phyloP scores from a whole-genome alignment of 257 asterid species.

The Penstemon newberryi region DNA sequence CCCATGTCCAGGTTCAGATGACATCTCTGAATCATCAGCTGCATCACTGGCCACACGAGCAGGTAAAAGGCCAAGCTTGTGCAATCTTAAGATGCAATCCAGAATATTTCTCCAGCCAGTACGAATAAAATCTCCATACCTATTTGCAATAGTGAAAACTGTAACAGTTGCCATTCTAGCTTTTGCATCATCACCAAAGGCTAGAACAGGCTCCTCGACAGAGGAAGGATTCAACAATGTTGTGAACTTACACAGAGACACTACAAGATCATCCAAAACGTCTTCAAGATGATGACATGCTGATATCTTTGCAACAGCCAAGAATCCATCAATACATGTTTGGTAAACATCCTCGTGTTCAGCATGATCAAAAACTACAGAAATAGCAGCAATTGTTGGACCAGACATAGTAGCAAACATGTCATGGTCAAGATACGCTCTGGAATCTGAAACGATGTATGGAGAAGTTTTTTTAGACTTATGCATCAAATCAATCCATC shows the following conservation, averaged over 20 bases:
- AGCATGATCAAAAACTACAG: conserved; percentile 93
- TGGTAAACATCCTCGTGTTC: conserved; percentile 93
- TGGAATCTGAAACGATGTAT: conserved; percentile 73
- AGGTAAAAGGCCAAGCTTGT: conserved; percentile 95
- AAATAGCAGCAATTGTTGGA: conserved; percentile 96
- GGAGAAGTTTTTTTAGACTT: conserved; percentile 78
- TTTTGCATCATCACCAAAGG: conserved; percentile 92
- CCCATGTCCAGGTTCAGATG: conserved; percentile 83
- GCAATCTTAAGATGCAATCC: conserved; percentile 87
- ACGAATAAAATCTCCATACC: conserved; percentile 87
- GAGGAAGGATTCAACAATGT: conserved; percentile 80
- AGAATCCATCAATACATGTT: conserved; percentile 90
- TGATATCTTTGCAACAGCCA: conserved; percentile 94
- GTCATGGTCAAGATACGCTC: conserved; percentile 91
- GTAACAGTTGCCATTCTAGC: conserved; percentile 96
- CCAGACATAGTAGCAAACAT: conserved; percentile 99
- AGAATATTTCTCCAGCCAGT: conserved; percentile 95
- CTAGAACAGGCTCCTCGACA: conserved; percentile 91
- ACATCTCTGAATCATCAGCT: conserved; percentile 79
- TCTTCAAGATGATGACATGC: conserved; percentile 96
- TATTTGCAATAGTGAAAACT: conserved; percentile 84
- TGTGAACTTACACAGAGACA: conserved; percentile 90
- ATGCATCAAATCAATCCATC: conserved; percentile 95
- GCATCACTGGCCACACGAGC: conserved; percentile 99
- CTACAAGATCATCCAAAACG: conserved; percentile 92